A percentile compares a stretch with the other conserved stretches of the same genome.
Conservation (phyloP, 257 asterid genomes). For the Echium plantagineum region DNA sequence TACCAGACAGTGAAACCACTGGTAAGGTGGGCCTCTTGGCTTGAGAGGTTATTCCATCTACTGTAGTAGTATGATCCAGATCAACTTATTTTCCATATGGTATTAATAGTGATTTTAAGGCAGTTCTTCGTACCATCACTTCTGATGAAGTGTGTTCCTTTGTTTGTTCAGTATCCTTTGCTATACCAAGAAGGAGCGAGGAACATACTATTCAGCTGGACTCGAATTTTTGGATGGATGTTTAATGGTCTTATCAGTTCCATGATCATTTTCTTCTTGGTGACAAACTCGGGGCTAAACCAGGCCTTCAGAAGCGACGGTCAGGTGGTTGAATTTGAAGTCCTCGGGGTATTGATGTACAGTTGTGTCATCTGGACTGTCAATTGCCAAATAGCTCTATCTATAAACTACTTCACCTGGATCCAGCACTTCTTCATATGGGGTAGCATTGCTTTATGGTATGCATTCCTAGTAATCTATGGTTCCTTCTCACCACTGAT, state of each 20-base stretch:
- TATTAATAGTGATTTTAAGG: neutral
- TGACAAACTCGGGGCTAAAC: conserved; percentile 25
- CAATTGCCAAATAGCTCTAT: conserved; percentile 70
- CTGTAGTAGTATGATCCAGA: no score
- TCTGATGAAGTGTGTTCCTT: neutral
- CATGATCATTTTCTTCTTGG: conserved; percentile 40
- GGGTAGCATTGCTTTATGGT: conserved; percentile 64
- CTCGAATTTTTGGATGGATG: conserved; percentile 62
- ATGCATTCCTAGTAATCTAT: conserved; percentile 38
- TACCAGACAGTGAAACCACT: neutral
- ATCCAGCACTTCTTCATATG: conserved; percentile 60
- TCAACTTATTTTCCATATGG: no score
- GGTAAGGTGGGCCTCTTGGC: neutral
- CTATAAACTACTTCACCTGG: conserved; percentile 55
- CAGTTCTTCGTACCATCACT: neutral
- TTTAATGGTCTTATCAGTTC: conserved; percentile 45
- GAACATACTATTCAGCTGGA: conserved; percentile 65
- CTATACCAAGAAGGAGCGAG: conserved; percentile 73
- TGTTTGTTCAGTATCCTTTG: conserved; percentile 43
- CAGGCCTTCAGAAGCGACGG: conserved; percentile 43
- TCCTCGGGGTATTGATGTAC: conserved; percentile 58
- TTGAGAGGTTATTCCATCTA: no score
- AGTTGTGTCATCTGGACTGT: conserved; percentile 76
- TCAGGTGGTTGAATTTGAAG: conserved; percentile 37
- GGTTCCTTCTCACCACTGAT: conserved; percentile 39